Conservation (phyloP, 768 basidiomycete species). For the Cubamyces sp. region DNA sequence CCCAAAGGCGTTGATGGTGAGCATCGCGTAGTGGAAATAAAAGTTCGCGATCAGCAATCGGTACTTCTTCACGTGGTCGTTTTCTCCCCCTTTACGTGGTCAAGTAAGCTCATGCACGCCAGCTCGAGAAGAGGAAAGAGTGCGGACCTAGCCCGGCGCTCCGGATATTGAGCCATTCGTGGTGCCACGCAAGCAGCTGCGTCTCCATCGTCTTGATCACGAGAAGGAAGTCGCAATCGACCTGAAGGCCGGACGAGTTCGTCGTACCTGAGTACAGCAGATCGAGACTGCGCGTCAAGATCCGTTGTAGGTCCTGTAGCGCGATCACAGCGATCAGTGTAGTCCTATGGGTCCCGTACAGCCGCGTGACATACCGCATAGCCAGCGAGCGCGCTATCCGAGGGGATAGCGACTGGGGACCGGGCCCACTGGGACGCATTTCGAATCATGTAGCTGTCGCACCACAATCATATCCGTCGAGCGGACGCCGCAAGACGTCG, state of each 20-base stretch:
- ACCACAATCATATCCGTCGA: conserved; percentile 15
- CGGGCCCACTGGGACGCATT: conserved; percentile 77
- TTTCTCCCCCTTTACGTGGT: conserved; percentile 12
- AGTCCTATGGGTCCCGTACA: conserved; percentile 1
- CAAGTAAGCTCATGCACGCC: neutral
- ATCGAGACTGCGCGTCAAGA: conserved; percentile 87
- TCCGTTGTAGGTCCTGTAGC: conserved; percentile 80
- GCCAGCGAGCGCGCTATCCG: conserved; percentile 71
- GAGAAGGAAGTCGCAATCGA: conserved; percentile 83
- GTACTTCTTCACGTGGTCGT: conserved; percentile 42
- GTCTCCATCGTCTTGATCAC: conserved; percentile 84
- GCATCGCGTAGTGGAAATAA: conserved; percentile 82
- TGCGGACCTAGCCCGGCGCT: conserved; percentile 4
- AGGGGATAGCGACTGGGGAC: conserved; percentile 61
- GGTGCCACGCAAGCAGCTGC: conserved; percentile 66
- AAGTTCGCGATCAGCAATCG: conserved; percentile 62
- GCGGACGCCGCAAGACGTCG: conserved; percentile 1
- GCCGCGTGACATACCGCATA: conserved; percentile 64
- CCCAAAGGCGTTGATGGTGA: conserved; percentile 95
- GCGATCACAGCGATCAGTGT: conserved; percentile 16
- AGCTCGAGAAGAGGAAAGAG: neutral
- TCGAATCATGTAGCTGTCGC: conserved; percentile 79
- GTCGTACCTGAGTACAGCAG: conserved; percentile 85
- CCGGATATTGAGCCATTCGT: conserved; percentile 49
- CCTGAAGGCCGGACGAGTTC: conserved; percentile 80